Evolutionary conservation across 1,139 yeast genomes (phyloP).

Genomic region (Pichia inconspicua): DNA sequence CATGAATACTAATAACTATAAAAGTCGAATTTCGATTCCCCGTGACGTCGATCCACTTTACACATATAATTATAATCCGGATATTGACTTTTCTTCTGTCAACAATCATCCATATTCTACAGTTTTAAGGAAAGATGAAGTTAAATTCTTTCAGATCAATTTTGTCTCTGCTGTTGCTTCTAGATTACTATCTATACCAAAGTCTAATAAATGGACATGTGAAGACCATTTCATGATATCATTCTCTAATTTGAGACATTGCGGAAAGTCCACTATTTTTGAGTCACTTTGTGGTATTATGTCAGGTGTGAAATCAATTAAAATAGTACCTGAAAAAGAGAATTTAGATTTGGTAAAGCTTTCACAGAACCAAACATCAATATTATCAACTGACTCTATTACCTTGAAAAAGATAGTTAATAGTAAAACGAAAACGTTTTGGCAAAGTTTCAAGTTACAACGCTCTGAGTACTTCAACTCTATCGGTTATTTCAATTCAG

Average conservation of each 20-base stretch:
- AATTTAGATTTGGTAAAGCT: constrained; percentile 7
- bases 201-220: constrained; percentile 32
- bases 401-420: constrained; percentile 9
- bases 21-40: constrained; percentile 1
- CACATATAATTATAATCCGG: constrained; percentile 17
- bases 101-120: constrained; percentile 31
- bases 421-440: constrained; percentile 9
- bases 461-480: constrained; percentile 24
- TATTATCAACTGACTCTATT: constrained; percentile 18
- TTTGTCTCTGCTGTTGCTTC: constrained; percentile 60
- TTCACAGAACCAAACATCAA: constrained; percentile 14
- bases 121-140: constrained; percentile 20
- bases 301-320: constrained; percentile 15
- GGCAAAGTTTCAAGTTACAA: constrained; percentile 14
- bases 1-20: not conserved
- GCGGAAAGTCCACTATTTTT: constrained; percentile 19
- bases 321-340: constrained; percentile 9
- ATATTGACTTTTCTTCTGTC: constrained; percentile 15
- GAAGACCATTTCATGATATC: constrained; percentile 40
- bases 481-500: constrained; percentile 33
- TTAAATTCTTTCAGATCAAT: constrained; percentile 48
- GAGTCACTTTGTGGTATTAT: constrained; percentile 24
- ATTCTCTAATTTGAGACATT: constrained; percentile 12
- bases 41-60: not conserved
- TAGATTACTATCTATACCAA: constrained; percentile 51